phyloP scores from a whole-genome alignment of 208 protist species.

The Kentomonas sorsogonicus region DNA sequence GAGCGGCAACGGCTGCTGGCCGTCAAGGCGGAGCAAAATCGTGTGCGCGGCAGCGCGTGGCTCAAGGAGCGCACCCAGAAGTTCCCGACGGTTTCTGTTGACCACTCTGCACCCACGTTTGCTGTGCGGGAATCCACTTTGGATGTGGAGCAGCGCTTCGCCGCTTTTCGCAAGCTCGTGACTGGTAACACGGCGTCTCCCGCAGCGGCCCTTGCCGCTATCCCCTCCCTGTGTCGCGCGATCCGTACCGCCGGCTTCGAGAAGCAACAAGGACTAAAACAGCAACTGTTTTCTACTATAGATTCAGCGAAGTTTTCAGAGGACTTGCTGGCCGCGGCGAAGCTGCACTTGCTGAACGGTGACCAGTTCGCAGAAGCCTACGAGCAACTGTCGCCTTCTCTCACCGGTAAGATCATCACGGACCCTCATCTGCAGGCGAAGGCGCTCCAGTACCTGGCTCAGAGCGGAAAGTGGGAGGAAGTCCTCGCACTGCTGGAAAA shows the following conservation, averaged over 20 bases:
- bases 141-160: no score
- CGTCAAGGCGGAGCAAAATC: conserved; percentile 51
- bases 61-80: conserved; percentile 12
- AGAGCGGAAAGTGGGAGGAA: conserved; percentile 50
- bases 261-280: conserved; percentile 11
- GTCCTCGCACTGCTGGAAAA: conserved; percentile 46
- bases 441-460: conserved; percentile 20
- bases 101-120: no score
- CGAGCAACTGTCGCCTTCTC: no score
- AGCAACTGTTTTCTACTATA: conserved; percentile 15
- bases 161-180: no score
- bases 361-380: conserved; percentile 22
- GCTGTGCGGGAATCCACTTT: no score
- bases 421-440: conserved; percentile 26
- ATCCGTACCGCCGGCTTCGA: conserved; percentile 4
- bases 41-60: conserved; percentile 65
- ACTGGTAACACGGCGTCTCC: no score
- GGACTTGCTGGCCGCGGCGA: conserved; percentile 17
- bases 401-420: no score
- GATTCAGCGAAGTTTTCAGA: conserved; percentile 22
- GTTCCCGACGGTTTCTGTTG: no score
- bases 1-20: conserved; percentile 38
- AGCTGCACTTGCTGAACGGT: conserved; percentile 19
- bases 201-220: no score
- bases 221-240: no score